Evolutionary conservation across 805 yeast genomes (phyloP).

Genomic region (Sugiyamaella floridensis): DNA sequence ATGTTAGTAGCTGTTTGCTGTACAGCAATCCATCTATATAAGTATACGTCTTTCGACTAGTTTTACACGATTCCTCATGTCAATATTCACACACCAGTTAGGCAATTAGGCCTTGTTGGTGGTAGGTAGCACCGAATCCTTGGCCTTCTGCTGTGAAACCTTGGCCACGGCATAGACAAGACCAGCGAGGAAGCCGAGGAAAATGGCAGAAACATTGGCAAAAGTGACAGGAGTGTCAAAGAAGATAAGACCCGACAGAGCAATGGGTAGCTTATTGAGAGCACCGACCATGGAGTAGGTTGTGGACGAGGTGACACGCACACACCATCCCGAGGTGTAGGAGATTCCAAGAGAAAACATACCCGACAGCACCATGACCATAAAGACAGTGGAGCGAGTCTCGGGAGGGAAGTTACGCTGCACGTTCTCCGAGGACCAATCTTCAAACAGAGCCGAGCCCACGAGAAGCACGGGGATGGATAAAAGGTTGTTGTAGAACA

Average conservation of each 20-base stretch:
- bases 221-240: conserved; percentile 94
- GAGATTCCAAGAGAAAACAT: conserved; percentile 94
- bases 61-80: background rate
- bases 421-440: conserved; percentile 84
- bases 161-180: conserved; percentile 92
- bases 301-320: conserved; percentile 96
- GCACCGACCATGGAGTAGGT: conserved; percentile 99
- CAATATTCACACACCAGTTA: background rate
- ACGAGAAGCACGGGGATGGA: conserved; percentile 83
- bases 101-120: conserved; percentile 14
- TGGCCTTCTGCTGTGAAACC: conserved; percentile 66
- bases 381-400: conserved; percentile 58
- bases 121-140: conserved; percentile 22
- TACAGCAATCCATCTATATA: background rate
- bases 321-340: conserved; percentile 99
- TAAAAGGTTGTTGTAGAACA: conserved; percentile 94
- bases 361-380: conserved; percentile 88
- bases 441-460: conserved; percentile 74
- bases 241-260: conserved; percentile 87
- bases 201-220: conserved; percentile 82
- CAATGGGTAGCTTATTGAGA: conserved; percentile 94
- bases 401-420: conserved; percentile 70
- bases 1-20: too few species aligned
- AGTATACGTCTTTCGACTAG: background rate
- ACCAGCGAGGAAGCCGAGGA: conserved; percentile 93